These are phyloP conservation scores for Nicotiana tomentosiformis DNA, from an alignment of 257 asterid genomes.

Conservation along the genomic window DNA sequence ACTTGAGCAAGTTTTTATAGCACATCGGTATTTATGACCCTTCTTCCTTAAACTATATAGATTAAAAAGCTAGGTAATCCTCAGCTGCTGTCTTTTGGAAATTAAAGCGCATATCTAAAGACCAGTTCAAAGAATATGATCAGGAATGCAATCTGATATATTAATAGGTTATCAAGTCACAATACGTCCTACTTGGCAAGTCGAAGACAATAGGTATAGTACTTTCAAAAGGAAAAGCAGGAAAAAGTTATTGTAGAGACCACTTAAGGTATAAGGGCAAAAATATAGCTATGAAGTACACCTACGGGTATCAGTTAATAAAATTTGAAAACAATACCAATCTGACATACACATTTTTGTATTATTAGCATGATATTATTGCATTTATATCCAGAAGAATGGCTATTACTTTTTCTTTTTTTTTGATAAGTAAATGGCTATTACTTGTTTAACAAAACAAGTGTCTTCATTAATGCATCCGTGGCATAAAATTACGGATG, in stretches of 20 bases:
- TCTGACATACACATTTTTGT: background rate
- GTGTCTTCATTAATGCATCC: too few relatives aligned
- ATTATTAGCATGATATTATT: background rate
- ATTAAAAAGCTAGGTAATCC: background rate
- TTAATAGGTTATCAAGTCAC: background rate
- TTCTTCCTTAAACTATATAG: background rate
- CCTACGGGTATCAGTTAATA: background rate
- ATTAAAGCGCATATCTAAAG: background rate
- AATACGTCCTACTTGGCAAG: background rate
- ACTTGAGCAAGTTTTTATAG: background rate
- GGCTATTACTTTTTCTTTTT: too few relatives aligned
- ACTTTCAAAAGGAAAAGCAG: background rate
- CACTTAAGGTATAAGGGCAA: background rate
- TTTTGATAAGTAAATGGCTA: too few relatives aligned
- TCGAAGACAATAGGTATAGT: background rate
- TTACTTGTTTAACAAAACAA: too few relatives aligned
- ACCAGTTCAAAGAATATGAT: background rate
- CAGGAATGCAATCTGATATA: background rate
- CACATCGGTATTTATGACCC: background rate
- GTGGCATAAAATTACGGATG: too few relatives aligned
- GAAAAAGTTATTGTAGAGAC: background rate
- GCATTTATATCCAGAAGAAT: background rate
- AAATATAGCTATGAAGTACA: background rate
- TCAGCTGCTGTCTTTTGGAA: background rate
- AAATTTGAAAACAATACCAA: background rate